Conservation (phyloP, 768 basidiomycete genomes). For the Suillus weaverae region DNA sequence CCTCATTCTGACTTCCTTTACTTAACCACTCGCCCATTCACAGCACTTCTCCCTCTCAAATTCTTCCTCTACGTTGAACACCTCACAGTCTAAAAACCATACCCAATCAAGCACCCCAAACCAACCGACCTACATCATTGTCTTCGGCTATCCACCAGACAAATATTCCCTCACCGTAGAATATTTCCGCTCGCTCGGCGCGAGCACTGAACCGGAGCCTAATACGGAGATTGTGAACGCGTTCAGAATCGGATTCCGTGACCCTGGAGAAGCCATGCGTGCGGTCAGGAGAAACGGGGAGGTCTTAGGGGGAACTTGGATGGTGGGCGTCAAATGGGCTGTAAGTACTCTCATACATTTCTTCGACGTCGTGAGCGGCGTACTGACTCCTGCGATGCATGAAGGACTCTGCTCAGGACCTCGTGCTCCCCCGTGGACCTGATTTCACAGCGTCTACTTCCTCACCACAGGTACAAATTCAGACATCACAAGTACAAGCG, state of each 20-base stretch:
- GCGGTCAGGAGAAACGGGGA: conserved; percentile 86
- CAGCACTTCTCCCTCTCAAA: conserved; percentile 26
- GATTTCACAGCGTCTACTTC: conserved; percentile 17
- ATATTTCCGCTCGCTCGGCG: conserved; percentile 74
- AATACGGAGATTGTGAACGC: conserved; percentile 74
- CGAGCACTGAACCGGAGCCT: conserved; percentile 65
- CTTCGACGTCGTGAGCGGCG: conserved; percentile 3
- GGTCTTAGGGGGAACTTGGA: conserved; percentile 68
- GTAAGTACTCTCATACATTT: conserved; percentile 44
- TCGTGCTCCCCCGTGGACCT: conserved; percentile 37
- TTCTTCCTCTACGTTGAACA: conserved; percentile 14
- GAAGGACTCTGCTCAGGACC: conserved; percentile 55
- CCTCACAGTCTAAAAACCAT: conserved; percentile 23
- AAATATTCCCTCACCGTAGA: conserved; percentile 70
- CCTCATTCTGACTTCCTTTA: background rate
- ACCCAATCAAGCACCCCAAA: conserved; percentile 27
- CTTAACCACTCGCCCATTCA: background rate
- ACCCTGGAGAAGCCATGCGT: conserved; percentile 71
- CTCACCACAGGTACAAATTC: conserved; percentile 10
- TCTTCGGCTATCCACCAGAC: conserved; percentile 89
- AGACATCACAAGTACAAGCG: conserved; percentile 11
- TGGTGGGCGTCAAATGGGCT: conserved; percentile 87
- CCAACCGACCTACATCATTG: conserved; percentile 63
- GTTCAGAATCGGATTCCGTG: conserved; percentile 75
- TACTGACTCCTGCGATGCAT: background rate